Conservation (phyloP, 176 grass and related monocot species). For the Carex littledalei region DNA sequence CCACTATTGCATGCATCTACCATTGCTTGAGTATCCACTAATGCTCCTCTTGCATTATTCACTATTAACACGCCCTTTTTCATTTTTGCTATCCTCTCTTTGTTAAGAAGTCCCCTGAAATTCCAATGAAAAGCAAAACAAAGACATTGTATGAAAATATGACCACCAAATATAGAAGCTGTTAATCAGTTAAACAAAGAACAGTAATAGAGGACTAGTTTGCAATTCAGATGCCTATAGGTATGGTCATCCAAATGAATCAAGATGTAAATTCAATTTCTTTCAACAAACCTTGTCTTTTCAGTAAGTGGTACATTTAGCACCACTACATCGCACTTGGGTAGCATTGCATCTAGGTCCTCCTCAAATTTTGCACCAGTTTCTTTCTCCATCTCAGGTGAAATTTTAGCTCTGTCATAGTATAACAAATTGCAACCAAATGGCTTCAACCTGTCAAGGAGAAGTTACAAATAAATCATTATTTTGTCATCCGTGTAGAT, state of each 20-base stretch:
- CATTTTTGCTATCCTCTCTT: slow-evolving; percentile 86
- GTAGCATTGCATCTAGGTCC: slow-evolving; percentile 83
- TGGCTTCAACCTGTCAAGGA: slow-evolving; percentile 74
- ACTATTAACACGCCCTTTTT: slow-evolving; percentile 89
- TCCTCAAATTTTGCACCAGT: slow-evolving; percentile 78
- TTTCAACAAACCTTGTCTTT: slow-evolving; percentile 61
- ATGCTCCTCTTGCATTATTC: slow-evolving; percentile 85
- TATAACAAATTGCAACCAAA: slow-evolving; percentile 92
- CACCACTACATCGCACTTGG: slow-evolving; percentile 81
- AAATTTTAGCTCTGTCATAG: slow-evolving; percentile 60
- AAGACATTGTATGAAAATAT: background rate
- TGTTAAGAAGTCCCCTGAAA: slow-evolving; percentile 87
- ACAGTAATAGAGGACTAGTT: slow-evolving; percentile 15
- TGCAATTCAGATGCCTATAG: background rate
- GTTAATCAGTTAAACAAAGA: background rate
- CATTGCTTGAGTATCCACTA: slow-evolving; percentile 91
- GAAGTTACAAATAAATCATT: slow-evolving; percentile 11
- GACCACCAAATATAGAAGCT: background rate
- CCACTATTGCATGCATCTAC: slow-evolving; percentile 75
- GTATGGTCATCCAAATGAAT: background rate
- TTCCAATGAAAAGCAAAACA: background rate
- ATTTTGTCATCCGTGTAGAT: background rate
- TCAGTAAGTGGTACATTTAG: slow-evolving; percentile 90
- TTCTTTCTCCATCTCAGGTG: slow-evolving; percentile 72
- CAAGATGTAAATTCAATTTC: background rate